These are phyloP conservation scores for Crataegus laevigata DNA, from an alignment of 306 rosid species.

Conservation along the genomic window DNA sequence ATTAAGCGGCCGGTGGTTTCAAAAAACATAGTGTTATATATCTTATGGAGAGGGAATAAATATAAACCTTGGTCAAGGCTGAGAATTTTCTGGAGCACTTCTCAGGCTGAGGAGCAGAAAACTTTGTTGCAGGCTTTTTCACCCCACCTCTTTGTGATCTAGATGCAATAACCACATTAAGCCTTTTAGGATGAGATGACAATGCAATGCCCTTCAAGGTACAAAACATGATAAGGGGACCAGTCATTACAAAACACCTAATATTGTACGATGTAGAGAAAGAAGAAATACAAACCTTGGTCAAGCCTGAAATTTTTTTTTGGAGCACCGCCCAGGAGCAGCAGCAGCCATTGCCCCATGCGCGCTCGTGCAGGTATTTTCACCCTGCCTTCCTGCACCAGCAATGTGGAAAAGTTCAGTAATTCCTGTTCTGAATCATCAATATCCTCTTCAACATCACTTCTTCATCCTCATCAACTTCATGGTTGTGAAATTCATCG, in stretches of 20 bases:
- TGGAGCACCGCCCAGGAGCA: background rate
- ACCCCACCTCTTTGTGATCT: background rate
- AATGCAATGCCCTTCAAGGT: background rate
- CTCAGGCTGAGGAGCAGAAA: background rate
- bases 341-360: constrained; percentile 4
- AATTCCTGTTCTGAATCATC: constrained; percentile 37
- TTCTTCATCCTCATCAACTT: background rate
- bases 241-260: background rate
- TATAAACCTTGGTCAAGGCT: constrained; percentile 8
- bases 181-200: background rate
- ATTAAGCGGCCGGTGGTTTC: background rate
- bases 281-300: constrained; percentile 5
- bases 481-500: constrained; percentile 22
- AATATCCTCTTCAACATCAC: constrained; percentile 32
- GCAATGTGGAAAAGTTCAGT: background rate
- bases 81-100: background rate
- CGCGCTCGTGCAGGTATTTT: constrained; percentile 14
- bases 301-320: background rate
- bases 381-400: constrained; percentile 5
- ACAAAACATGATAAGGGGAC: background rate
- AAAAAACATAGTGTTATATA: background rate
- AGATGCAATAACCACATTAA: background rate
- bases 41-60: background rate
- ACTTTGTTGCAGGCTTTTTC: background rate
- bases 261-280: background rate